Conservation (phyloP, 2,329 filamentous ascomycete genomes). For the Coniochaeta hoffmannii region DNA sequence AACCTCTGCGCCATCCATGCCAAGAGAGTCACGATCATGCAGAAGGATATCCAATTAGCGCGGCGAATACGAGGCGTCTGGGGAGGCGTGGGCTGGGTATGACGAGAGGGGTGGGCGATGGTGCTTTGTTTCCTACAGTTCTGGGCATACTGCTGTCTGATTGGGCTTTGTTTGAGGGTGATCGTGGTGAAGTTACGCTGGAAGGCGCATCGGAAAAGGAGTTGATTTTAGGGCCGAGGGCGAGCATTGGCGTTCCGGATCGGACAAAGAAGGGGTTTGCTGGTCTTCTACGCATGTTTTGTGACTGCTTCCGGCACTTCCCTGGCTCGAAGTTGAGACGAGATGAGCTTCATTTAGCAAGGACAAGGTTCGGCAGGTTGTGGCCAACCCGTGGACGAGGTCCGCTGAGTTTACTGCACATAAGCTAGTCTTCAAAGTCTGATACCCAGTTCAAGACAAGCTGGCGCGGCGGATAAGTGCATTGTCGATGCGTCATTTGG, state of each 20-base stretch:
- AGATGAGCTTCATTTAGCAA: not conserved
- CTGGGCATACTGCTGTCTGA: not conserved
- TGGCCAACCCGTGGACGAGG: too few species aligned
- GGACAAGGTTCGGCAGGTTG: too few species aligned
- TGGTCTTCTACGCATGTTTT: not conserved
- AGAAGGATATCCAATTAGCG: constrained; percentile 94
- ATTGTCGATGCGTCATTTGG: not conserved
- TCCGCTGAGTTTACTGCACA: too few species aligned
- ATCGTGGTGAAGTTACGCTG: not conserved
- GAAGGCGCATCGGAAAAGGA: not conserved
- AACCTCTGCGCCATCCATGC: constrained; percentile 96
- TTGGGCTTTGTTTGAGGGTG: not conserved
- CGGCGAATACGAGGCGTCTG: constrained; percentile 70
- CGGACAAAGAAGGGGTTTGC: not conserved
- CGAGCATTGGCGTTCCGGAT: not conserved
- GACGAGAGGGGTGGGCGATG: not conserved
- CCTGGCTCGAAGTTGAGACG: not conserved
- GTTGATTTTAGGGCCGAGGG: not conserved
- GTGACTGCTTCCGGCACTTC: not conserved
- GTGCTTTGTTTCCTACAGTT: not conserved
- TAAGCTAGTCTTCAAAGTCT: constrained; percentile 18
- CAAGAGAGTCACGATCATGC: constrained; percentile 94
- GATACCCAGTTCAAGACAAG: not conserved
- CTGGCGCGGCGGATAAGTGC: not conserved
- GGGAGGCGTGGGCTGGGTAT: constrained; percentile 56